Evolutionary conservation across 2,329 filamentous ascomycete genomes (phyloP), one percentile per base, ranked within the genome.

Genomic region (Harringtonia aguacate): DNA sequence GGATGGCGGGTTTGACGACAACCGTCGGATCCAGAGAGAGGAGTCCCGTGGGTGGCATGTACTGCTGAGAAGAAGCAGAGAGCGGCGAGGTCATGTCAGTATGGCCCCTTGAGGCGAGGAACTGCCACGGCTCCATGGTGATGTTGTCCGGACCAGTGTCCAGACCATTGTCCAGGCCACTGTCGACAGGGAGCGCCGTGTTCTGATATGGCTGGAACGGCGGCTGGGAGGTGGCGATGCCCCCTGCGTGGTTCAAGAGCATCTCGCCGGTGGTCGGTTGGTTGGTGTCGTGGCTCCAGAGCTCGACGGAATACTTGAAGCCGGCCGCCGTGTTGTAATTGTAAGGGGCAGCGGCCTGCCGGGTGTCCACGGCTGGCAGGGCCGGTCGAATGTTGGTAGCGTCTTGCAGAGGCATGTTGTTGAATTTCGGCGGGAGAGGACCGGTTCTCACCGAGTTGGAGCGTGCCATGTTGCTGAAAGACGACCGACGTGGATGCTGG

Each of bases 1-100:
- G 50, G 33, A 50, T 49, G 27, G 49, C 54, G 34, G 54, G 48
- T 36, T 53, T 53, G 52, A 10, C 50, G 46, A n/a, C 55, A 42
- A 39, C 56, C 17, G 33, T 13, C 12, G 31, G 20, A 22, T 27
- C 10, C 24, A 27, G 10, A 6, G 15, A 36, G 21, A 27, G 29
- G 6, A 30, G 15, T 13, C 35, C 27, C 28, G n/a, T 24, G 10
- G 12, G 14, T 15, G 17, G 8, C 6, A 27, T n/a, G 8, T n/a
- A 22, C n/a, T 28, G 34, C 13, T 33, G 24, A 12, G 14, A 7
- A 9, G 17, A 29, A 20, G 10, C 8, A 14, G 4, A 7, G 10
- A 33, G 33, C 14, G 21, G 40, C 9, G n/a, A 12, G n/a, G 8
- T 28, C 24, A 20, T 36, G 20, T 36, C 21, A 14, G 17, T 17